Evolutionary conservation across 2,329 filamentous ascomycete species (phyloP).

Genomic region (Beauveria sp.): DNA sequence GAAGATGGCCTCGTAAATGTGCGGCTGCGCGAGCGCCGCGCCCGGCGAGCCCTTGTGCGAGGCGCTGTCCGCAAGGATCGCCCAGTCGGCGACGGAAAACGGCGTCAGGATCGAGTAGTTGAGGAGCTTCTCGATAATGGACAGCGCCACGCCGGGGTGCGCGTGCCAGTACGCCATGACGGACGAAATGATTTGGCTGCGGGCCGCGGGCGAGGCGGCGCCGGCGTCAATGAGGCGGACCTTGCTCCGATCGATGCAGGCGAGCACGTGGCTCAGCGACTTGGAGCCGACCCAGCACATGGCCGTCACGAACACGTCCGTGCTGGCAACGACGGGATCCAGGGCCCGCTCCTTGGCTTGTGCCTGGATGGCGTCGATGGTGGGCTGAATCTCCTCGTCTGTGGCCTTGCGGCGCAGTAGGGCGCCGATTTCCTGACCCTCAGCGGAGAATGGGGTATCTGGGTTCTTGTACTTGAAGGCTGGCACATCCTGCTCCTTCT

Average conservation of each 20-base stretch:
- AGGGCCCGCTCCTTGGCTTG: slow-evolving; percentile 63
- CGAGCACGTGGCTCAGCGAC: slow-evolving; percentile 90
- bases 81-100: slow-evolving; percentile 81
- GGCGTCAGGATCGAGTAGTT: slow-evolving; percentile 95
- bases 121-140: slow-evolving; percentile 91
- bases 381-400: slow-evolving; percentile 76
- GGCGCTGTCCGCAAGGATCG: slow-evolving; percentile 54
- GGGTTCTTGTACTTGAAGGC: slow-evolving; percentile 80
- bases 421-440: slow-evolving; percentile 74
- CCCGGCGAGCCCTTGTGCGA: slow-evolving; percentile 46
- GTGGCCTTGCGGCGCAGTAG: slow-evolving; percentile 78
- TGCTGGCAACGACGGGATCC: slow-evolving; percentile 78
- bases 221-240: slow-evolving; percentile 77
- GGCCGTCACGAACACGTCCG: slow-evolving; percentile 87
- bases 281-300: slow-evolving; percentile 93
- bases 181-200: slow-evolving; percentile 80
- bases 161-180: slow-evolving; percentile 91
- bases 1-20: slow-evolving; percentile 84
- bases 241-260: slow-evolving; percentile 91
- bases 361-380: slow-evolving; percentile 76
- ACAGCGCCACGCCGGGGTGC: slow-evolving; percentile 84
- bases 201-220: slow-evolving; percentile 63
- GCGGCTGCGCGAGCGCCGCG: slow-evolving; percentile 60
- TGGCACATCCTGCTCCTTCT: slow-evolving; percentile 91
- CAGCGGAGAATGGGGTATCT: slow-evolving; percentile 73